Percentiles rank a stretch among this genome's conserved stretches.
phyloP scores from a whole-genome alignment of 306 rosid genomes.

The Citrullus colocynthis region DNA sequence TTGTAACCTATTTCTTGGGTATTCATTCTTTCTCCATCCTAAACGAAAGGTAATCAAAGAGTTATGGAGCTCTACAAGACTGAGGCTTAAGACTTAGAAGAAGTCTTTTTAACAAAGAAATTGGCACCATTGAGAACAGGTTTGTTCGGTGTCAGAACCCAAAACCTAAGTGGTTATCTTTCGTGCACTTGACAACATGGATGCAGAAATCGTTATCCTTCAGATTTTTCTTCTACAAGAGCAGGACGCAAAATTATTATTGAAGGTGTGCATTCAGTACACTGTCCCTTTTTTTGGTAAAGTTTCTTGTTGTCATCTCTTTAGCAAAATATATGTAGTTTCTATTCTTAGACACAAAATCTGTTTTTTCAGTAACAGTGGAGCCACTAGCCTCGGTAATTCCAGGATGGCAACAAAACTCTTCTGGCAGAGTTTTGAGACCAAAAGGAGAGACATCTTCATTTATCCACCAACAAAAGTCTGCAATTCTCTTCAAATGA shows the following conservation, averaged over 20 bases:
- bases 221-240: not conserved
- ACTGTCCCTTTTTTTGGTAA: not conserved
- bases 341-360: not conserved
- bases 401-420: not conserved
- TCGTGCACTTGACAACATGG: not conserved
- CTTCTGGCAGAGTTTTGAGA: not conserved
- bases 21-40: not conserved
- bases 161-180: not conserved
- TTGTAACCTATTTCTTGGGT: not conserved
- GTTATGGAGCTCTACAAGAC: not conserved
- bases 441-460: not conserved
- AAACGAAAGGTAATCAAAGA: not conserved
- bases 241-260: not conserved
- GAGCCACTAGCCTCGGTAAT: not conserved
- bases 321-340: not conserved
- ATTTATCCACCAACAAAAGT: not conserved
- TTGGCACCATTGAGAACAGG: not conserved
- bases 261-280: not conserved
- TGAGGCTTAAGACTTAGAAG: not conserved
- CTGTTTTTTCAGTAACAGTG: not conserved
- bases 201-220: not conserved
- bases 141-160: not conserved
- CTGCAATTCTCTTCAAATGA: not conserved
- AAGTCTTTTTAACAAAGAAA: not conserved
- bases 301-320: not conserved